Conservation (phyloP, 306 rosid species). For the Notholithocarpus densiflorus region DNA sequence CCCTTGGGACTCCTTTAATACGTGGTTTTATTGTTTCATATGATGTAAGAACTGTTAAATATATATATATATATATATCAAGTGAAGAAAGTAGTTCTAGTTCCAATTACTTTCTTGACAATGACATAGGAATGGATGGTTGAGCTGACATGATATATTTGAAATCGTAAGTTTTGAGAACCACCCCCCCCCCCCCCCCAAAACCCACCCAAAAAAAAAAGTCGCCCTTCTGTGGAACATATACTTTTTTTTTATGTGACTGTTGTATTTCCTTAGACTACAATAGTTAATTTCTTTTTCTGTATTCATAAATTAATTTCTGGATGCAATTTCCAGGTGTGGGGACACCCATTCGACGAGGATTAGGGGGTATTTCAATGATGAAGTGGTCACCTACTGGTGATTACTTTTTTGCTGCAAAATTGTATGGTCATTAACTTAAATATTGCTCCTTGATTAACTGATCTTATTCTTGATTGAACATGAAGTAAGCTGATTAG, state of each 20-base stretch:
- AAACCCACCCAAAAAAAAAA: too few species aligned
- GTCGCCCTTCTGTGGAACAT: neutral
- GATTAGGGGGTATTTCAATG: slow-evolving; percentile 83
- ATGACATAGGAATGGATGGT: neutral
- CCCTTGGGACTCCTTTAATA: neutral
- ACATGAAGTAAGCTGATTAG: slow-evolving; percentile 16
- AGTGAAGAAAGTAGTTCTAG: neutral
- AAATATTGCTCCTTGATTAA: neutral
- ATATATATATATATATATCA: neutral
- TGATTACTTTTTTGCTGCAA: slow-evolving; percentile 91
- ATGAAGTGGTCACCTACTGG: slow-evolving; percentile 97
- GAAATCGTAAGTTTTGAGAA: neutral
- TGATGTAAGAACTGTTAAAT: too few species aligned
- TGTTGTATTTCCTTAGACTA: neutral
- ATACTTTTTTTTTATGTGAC: neutral
- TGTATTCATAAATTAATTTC: slow-evolving; percentile 11
- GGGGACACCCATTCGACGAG: slow-evolving; percentile 91
- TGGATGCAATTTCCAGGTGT: slow-evolving; percentile 44
- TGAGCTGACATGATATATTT: neutral
- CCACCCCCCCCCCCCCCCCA: too few species aligned
- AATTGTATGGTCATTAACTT: slow-evolving; percentile 52
- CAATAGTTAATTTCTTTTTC: neutral
- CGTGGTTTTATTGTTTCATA: neutral
- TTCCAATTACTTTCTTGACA: neutral
- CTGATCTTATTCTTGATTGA: slow-evolving; percentile 10